phyloP scores from a whole-genome alignment of 495 filamentous ascomycete species.

The Oidiodendron maius region DNA sequence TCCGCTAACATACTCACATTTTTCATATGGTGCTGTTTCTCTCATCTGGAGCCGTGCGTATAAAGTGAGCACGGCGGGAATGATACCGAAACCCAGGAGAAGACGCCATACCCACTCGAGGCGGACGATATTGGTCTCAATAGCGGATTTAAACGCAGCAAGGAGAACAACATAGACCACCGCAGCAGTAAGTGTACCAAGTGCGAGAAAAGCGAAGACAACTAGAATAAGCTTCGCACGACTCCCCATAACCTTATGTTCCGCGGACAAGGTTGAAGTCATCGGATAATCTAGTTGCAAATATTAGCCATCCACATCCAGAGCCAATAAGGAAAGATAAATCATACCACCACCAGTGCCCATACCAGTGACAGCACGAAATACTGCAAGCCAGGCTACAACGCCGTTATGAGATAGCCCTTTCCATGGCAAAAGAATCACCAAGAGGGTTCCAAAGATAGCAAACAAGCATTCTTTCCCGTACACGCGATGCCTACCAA shows the following conservation, averaged over 20 bases:
- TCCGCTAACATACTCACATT: conserved; percentile 52
- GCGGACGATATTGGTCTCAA: not conserved
- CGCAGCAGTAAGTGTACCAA: not conserved
- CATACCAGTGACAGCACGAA: conserved; percentile 65
- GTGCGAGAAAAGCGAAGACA: not conserved
- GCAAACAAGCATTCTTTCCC: conserved; percentile 34
- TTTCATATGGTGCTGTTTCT: conserved; percentile 63
- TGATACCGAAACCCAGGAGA: conserved; percentile 39
- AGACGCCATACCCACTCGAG: not conserved
- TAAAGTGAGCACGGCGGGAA: conserved; percentile 74
- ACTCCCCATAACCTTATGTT: conserved; percentile 36
- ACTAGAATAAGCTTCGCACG: not conserved
- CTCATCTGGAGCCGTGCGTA: conserved; percentile 88
- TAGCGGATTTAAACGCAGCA: not conserved
- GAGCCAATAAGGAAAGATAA: not conserved
- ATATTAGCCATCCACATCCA: not conserved
- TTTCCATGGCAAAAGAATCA: conserved; percentile 50
- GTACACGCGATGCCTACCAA: not conserved
- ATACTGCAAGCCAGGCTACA: conserved; percentile 63
- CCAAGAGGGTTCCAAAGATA: conserved; percentile 60
- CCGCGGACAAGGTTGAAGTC: conserved; percentile 72
- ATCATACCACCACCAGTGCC: conserved; percentile 56
- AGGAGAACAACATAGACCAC: not conserved
- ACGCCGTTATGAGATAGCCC: conserved; percentile 54
- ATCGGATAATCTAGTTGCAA: conserved; percentile 59